Base-by-base conservation (phyloP, 352 stramenopile species). In the Thalassiosira livingstoniorum region DNA sequence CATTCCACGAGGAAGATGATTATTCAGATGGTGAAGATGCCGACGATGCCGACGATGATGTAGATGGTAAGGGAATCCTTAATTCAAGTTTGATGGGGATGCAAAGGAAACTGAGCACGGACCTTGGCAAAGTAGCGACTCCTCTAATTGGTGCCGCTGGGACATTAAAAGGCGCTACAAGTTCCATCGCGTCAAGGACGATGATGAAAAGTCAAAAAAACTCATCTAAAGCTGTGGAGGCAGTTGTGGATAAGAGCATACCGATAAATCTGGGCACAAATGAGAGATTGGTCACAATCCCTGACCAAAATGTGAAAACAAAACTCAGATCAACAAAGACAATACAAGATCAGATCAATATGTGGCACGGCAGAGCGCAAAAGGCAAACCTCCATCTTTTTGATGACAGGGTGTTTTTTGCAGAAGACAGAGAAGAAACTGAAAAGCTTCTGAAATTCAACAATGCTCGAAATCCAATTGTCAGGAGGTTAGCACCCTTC, bases 401-500 rank as follows among this genome's bases (percentile, higher is more conserved):
- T 64, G 67, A 76, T 60, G 67, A 76, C 32, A 76, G 67, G 47
- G 67, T 67, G 3, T 76, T 67, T 37, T 3, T 76, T 7, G 57
- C 39, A 25, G 67, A 76, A 18, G 67, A 76, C 18, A 65, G 27
- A 47, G 25, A n/a, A 0, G 67, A 76, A 54, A 54, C 51, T 31
- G 54, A 76, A 47, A 76, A 53, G 25, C 23, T 63, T 15, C 54
- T 76, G 21, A 43, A 47, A n/a, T 42, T 76, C 4, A 63, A 76
- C 29, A 60, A 35, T 34, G 47, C 53, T 37, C 42, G 31, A 10
- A 91, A 91, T 75, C 85, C 87, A 21, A 77, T 90, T 55, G 29
- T 78, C 23, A 74, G 72, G 58, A 87, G 88, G 39, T 80, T 78
- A 23, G 79, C 78, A 13, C 81, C 79, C 18, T 87, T 91, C 47